Evolutionary conservation across 345 rosid genomes (phyloP).

Genomic region (Eucalyptus coolabah): DNA sequence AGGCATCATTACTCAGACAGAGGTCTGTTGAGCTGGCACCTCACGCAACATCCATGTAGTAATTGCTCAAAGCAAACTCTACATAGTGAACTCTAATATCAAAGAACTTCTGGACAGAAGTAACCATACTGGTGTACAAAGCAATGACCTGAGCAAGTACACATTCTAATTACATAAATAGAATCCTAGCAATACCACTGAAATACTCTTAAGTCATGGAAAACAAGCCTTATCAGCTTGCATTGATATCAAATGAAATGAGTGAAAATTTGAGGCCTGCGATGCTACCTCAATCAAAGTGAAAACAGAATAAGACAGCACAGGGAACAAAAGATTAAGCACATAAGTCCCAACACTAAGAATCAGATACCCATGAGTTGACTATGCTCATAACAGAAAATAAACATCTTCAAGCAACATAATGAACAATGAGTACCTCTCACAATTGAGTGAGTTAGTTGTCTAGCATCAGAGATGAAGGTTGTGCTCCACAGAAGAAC

Average conservation of each 20-base stretch:
- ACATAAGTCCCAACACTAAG: background rate
- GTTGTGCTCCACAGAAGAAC: constrained; percentile 40
- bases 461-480: constrained; percentile 50
- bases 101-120: background rate
- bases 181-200: background rate
- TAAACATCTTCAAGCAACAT: background rate
- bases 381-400: background rate
- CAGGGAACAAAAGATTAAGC: background rate
- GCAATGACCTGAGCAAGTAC: background rate
- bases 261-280: background rate
- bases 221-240: background rate
- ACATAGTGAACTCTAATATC: background rate
- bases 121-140: background rate
- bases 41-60: background rate
- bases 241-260: background rate
- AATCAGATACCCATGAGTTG: background rate
- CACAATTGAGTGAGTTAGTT: constrained; percentile 9
- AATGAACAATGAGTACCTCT: constrained; percentile 3
- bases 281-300: background rate
- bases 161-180: background rate
- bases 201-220: background rate
- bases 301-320: background rate
- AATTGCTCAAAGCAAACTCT: background rate
- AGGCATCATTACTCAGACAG: background rate
- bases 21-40: background rate